Evolutionary conservation across 2,329 filamentous ascomycete genomes (phyloP), one percentile per base, ranked within the genome.

Genomic region (Tympanopsis confertula): DNA sequence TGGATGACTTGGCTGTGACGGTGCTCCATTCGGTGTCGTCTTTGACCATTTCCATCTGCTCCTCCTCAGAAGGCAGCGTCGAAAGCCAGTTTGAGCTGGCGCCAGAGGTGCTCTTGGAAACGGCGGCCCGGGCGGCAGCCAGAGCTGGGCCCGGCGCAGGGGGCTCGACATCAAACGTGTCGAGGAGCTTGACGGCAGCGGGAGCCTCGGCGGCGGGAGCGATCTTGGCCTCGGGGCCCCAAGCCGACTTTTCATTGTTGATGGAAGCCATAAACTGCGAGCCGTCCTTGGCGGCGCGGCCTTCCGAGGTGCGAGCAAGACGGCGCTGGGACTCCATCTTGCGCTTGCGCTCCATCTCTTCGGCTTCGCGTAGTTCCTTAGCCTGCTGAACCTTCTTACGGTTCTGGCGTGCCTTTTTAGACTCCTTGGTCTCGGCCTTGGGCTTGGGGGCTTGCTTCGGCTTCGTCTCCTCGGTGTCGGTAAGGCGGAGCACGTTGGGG

Each of bases 361-460:
- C 76, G 49, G 84, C 82, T 53, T 88, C 81, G 20, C 83, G 78
- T 40, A 74, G 69, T 20, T 69, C 66, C 68, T 86, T 91, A 51
- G 78, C 78, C 41, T 78, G 81, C 61, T 94, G 87, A 26, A 74
- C 78, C 76, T 94, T 95, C 66, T 82, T 78, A 47, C 81, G 76
- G 65, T 94, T 91, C 66, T 95, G 88, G 42, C 87, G 80, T 66
- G 94, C 86, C 69, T 95, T 95, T 81, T 95, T 95, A 15, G 82
- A 83, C 68, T 94, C 84, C 14, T 71, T 73, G 36, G 73, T 70
- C 57, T 85, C 78, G 29, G 69, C 64, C 63, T 79, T 75, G 38
- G 53, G 42, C 46, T 68, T 62, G 50, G 72, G 66, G 61, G 78
- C 78, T 44, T 69, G 63, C 59, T 79, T 78, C 44, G 73, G 66